Conservation (phyloP, 1,139 yeast genomes). For the Nakaseomyces uthaithaninus region DNA sequence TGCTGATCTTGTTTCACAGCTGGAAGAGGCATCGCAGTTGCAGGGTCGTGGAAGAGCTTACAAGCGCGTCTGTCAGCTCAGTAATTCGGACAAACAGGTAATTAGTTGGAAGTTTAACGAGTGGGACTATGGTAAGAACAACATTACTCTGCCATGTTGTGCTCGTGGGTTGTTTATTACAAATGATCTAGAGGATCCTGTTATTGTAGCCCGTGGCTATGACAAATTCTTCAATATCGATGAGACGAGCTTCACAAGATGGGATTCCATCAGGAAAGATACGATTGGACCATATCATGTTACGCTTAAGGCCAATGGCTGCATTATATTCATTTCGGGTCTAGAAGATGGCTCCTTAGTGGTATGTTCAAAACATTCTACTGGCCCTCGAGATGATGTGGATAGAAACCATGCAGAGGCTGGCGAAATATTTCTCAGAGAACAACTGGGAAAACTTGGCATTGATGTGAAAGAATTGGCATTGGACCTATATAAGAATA, state of each 20-base stretch:
- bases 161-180: conserved; percentile 83
- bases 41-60: conserved; percentile 35
- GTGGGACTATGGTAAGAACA: conserved; percentile 67
- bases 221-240: conserved; percentile 85
- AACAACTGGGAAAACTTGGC: conserved; percentile 42
- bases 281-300: conserved; percentile 74
- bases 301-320: conserved; percentile 87
- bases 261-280: conserved; percentile 38
- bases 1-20: conserved; percentile 15
- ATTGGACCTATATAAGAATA: conserved; percentile 39
- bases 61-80: conserved; percentile 31
- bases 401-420: conserved; percentile 65
- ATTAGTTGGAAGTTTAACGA: conserved; percentile 78
- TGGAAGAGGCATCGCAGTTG: conserved; percentile 28
- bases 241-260: conserved; percentile 51
- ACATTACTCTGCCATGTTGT: conserved; percentile 51
- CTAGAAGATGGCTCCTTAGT: conserved; percentile 62
- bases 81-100: conserved; percentile 27
- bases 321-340: conserved; percentile 79
- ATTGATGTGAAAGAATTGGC: conserved; percentile 48
- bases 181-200: conserved; percentile 29
- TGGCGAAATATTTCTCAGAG: conserved; percentile 53
- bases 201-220: conserved; percentile 76
- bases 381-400: conserved; percentile 55
- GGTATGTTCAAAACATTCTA: conserved; percentile 83